Conservation (phyloP, 2,329 filamentous ascomycete species). For the Claviceps maximensis region DNA sequence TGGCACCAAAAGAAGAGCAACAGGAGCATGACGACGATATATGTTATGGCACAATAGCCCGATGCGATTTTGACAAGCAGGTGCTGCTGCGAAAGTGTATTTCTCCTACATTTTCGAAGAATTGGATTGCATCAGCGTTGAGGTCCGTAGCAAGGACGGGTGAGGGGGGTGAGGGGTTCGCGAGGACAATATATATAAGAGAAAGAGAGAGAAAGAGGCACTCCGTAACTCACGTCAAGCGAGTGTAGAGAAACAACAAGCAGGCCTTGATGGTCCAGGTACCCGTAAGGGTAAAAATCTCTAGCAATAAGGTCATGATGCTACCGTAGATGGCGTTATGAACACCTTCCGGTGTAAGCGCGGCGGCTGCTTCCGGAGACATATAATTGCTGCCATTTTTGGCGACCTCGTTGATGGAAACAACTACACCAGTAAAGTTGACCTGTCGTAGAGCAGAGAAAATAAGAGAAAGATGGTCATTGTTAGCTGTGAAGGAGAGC, state of each 20-base stretch:
- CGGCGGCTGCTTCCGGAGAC: conserved; percentile 19
- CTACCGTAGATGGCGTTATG: conserved; percentile 33
- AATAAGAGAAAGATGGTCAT: background rate
- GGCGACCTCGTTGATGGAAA: conserved; percentile 28
- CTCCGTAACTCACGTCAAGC: conserved; percentile 31
- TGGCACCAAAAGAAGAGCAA: conserved; percentile 42
- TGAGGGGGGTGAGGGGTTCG: too few species aligned
- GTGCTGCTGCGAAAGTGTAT: conserved; percentile 18
- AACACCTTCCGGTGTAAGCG: conserved; percentile 32
- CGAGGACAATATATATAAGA: too few species aligned
- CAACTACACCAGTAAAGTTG: conserved; percentile 24
- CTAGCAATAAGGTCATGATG: conserved; percentile 39
- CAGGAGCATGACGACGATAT: conserved; percentile 34
- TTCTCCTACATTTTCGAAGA: conserved; percentile 8
- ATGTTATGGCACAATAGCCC: conserved; percentile 29
- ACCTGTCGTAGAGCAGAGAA: background rate
- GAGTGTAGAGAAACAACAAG: conserved; percentile 36
- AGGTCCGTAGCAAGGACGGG: background rate
- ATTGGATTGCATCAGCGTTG: background rate
- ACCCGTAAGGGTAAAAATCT: conserved; percentile 36
- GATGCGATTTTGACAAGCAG: conserved; percentile 28
- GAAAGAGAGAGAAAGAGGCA: too few species aligned
- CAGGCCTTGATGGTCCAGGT: conserved; percentile 41
- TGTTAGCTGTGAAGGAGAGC: background rate
- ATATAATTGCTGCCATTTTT: conserved; percentile 33